phyloP scores from a whole-genome alignment of 2,329 filamentous ascomycete genomes.

The Aspergillus neoniger region DNA sequence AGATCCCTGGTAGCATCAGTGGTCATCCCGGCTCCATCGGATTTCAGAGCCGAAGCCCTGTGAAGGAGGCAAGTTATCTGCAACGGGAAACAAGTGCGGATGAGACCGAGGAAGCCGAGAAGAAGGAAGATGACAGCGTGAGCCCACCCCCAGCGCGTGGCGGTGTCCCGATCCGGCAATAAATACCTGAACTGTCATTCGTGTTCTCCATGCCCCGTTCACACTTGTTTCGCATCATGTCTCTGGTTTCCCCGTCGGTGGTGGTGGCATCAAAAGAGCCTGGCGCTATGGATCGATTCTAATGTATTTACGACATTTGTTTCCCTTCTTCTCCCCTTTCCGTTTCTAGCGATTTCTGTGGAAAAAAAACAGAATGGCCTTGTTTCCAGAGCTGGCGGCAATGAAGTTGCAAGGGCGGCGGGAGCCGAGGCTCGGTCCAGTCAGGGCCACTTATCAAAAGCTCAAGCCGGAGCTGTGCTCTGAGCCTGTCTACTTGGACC shows the following conservation, averaged over 20 bases:
- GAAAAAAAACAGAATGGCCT: not conserved
- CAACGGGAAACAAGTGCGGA: slow-evolving; percentile 76
- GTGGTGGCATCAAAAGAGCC: slow-evolving; percentile 35
- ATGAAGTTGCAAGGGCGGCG: not conserved
- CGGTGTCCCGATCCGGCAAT: slow-evolving; percentile 67
- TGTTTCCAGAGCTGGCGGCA: not conserved
- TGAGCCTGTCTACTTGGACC: slow-evolving; percentile 1
- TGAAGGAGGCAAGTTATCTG: slow-evolving; percentile 88
- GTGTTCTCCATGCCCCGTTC: slow-evolving; percentile 1
- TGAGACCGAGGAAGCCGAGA: slow-evolving; percentile 41
- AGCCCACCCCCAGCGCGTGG: slow-evolving; percentile 51
- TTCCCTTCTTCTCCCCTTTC: not conserved
- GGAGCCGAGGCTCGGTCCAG: not conserved
- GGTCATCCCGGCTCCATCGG: slow-evolving; percentile 42
- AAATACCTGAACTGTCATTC: slow-evolving; percentile 17
- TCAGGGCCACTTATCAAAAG: not conserved
- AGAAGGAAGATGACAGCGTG: slow-evolving; percentile 44
- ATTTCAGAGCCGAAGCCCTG: slow-evolving; percentile 70
- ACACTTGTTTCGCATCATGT: slow-evolving; percentile 2
- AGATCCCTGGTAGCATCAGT: slow-evolving; percentile 47
- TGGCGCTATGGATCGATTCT: slow-evolving; percentile 35
- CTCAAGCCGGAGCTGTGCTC: not conserved
- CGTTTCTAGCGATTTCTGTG: not conserved
- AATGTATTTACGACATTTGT: slow-evolving; percentile 15
- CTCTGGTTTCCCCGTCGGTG: slow-evolving; percentile 16